Conservation (phyloP, 1,284 basidiomycete genomes). For the Neolentinus lepideus region DNA sequence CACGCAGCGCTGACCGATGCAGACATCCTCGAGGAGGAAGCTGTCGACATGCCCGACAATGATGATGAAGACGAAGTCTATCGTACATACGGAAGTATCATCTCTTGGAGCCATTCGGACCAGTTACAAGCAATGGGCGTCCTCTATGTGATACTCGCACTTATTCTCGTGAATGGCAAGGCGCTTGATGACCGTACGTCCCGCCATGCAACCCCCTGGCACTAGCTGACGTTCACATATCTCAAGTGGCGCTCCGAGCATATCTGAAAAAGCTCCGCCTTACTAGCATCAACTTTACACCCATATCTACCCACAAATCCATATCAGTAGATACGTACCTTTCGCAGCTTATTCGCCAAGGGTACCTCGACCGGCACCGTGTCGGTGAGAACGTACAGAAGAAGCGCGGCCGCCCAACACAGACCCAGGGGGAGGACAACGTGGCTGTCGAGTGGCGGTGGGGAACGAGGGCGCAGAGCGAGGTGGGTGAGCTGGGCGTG, state of each 20-base stretch:
- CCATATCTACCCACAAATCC: conserved; percentile 38
- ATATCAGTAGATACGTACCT: conserved; percentile 54
- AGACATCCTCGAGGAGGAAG: conserved; percentile 51
- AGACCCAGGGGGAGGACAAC: conserved; percentile 35
- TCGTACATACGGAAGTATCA: conserved; percentile 50
- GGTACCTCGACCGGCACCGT: conserved; percentile 55
- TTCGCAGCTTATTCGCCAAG: conserved; percentile 47
- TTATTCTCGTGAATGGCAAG: conserved; percentile 66
- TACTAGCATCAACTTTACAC: conserved; percentile 36
- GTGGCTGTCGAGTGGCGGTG: conserved; percentile 68
- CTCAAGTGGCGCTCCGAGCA: conserved; percentile 47
- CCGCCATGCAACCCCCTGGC: neutral
- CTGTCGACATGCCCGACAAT: conserved; percentile 32
- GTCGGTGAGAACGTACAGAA: conserved; percentile 31
- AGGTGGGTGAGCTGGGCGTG: conserved; percentile 63
- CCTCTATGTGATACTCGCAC: conserved; percentile 60
- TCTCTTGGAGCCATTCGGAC: conserved; percentile 62
- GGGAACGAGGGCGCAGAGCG: conserved; percentile 65
- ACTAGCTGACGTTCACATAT: conserved; percentile 7
- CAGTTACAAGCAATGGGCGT: conserved; percentile 58
- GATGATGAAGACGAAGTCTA: conserved; percentile 30
- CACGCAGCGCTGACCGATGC: conserved; percentile 46
- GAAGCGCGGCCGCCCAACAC: conserved; percentile 49
- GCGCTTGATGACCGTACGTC: conserved; percentile 57
- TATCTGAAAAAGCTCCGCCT: conserved; percentile 59